Percentiles rank a stretch among this genome's conserved stretches.
These are phyloP conservation scores for Cladophialophora yegresii DNA, from an alignment of 2,329 filamentous ascomycete species.

Conservation along the genomic window DNA sequence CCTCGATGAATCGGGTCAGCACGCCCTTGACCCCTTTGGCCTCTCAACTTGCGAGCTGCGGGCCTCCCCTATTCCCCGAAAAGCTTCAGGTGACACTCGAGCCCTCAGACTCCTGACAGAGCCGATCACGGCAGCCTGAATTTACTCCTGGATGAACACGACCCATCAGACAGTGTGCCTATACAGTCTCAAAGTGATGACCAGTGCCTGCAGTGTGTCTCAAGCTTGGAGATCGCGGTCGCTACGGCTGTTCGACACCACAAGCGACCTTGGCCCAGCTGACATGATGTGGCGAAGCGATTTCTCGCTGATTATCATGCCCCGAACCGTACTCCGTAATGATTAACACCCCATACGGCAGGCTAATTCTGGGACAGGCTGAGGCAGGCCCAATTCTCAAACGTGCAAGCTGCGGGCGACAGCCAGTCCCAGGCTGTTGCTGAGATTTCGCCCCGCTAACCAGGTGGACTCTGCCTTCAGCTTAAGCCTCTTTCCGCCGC, in stretches of 20 bases:
- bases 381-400: background rate
- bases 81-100: background rate
- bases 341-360: constrained; percentile 1
- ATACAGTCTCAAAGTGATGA: background rate
- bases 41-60: background rate
- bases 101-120: background rate
- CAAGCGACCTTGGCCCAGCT: background rate
- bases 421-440: background rate
- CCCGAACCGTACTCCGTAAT: constrained; percentile 3
- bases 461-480: background rate
- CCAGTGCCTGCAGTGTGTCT: background rate
- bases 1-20: background rate
- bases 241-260: background rate
- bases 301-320: constrained; percentile 3
- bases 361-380: background rate
- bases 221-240: background rate
- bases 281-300: constrained; percentile 8
- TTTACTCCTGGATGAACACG: background rate
- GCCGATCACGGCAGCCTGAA: background rate
- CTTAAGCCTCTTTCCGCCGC: constrained; percentile 3
- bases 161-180: background rate
- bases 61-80: background rate
- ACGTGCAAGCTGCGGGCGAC: background rate
- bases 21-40: background rate
- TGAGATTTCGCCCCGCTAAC: background rate